Conservation (phyloP, 2,329 filamentous ascomycete species). For the Pestalotiopsis sp. region DNA sequence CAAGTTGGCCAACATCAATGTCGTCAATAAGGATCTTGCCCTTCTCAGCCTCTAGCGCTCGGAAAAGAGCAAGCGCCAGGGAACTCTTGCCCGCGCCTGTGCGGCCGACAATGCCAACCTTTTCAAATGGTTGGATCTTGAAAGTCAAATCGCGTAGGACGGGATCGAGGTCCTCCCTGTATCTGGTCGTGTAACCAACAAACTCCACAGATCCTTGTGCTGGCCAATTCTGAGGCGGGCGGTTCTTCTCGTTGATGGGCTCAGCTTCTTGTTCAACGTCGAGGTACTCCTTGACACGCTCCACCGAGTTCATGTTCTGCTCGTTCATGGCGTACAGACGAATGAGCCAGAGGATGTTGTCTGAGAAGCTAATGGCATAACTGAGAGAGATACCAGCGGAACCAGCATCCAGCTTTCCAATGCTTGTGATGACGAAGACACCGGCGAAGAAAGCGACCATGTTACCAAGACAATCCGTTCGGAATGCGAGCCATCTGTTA, state of each 20-base stretch:
- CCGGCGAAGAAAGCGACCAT: slow-evolving; percentile 93
- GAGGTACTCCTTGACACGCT: slow-evolving; percentile 95
- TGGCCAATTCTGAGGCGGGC: slow-evolving; percentile 83
- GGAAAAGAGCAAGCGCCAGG: slow-evolving; percentile 88
- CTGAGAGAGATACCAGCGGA: slow-evolving; percentile 92
- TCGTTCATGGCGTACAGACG: slow-evolving; percentile 93
- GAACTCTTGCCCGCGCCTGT: slow-evolving; percentile 98
- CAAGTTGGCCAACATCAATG: slow-evolving; percentile 87
- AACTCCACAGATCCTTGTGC: slow-evolving; percentile 85
- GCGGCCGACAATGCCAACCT: slow-evolving; percentile 93
- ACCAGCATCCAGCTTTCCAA: slow-evolving; percentile 84
- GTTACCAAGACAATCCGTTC: slow-evolving; percentile 88
- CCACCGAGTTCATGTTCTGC: slow-evolving; percentile 99
- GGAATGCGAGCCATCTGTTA: slow-evolving; percentile 94
- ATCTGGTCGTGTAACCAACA: slow-evolving; percentile 83
- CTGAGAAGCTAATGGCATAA: slow-evolving; percentile 95
- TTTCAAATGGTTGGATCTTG: slow-evolving; percentile 82
- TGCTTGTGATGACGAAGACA: slow-evolving; percentile 82
- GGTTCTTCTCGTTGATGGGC: slow-evolving; percentile 74
- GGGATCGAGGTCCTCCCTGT: slow-evolving; percentile 82
- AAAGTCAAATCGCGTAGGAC: slow-evolving; percentile 85
- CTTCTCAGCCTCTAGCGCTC: slow-evolving; percentile 85
- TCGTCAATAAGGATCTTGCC: slow-evolving; percentile 90
- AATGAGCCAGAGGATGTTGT: slow-evolving; percentile 96
- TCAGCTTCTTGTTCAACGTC: slow-evolving; percentile 93